Evolutionary conservation across 169 alveolate genomes (phyloP), one percentile per base, ranked within the genome.

Genomic region (Babesia divergens): DNA sequence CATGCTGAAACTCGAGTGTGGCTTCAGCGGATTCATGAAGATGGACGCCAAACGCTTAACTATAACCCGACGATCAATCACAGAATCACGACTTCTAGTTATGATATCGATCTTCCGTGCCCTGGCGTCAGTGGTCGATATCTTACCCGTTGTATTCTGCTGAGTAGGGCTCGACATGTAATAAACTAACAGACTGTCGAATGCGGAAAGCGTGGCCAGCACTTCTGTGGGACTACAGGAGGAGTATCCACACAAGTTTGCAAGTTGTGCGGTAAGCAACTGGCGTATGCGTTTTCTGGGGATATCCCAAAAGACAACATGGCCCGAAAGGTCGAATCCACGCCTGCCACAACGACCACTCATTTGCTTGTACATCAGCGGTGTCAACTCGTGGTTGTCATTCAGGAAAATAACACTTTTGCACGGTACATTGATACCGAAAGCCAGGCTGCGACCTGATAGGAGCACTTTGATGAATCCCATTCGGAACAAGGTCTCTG

Each of bases 261-360:
- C 92, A 28, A 92, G 75, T 59, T 90, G 89, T 2, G 94, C 84
- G 11, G 86, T 79, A 49, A 91, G 72, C 47, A 92, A 74, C 51
- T 90, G 69, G 55, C 82, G 86, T 18, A 91, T 80, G 58, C 92
- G 89, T 54, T 90, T 90, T 59, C 84, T 89, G 29, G 96, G 94
- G 40, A 92, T 79, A 38, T 88, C 93, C 95, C 95, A 91, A 84
- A 94, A 93, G 26, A 94, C 69, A 37, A 94, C 93, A 56, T 92
- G 90, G 7, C 98, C 98, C 62, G 89, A 88, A 40, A 92, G 75
- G 82, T 94, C 98, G 76, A 89, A 94, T 24, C 98, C 97, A 53
- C 98, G 91, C 47, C 98, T 71, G 7, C 97, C 97, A 1, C 96
- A 94, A 22, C 98, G 94, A 26, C 98, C 98, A 20, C 94, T 87